Conservation (phyloP, 2,329 filamentous ascomycete species). For the Alternaria hordeiaustralica region DNA sequence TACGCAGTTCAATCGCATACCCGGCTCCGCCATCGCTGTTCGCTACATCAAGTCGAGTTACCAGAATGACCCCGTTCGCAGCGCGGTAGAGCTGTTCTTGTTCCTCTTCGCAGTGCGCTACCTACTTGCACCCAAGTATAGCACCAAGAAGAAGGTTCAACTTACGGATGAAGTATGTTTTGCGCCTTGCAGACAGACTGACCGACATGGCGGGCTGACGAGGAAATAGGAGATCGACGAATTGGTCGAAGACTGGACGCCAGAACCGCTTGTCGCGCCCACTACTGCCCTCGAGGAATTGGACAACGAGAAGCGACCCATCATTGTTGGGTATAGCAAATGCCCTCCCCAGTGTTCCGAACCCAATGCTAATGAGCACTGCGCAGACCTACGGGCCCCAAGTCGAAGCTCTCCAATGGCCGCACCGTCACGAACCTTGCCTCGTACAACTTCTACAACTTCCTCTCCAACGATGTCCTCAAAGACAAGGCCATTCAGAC, state of each 20-base stretch:
- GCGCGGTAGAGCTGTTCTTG: conserved; percentile 89
- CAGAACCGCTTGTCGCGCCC: conserved; percentile 83
- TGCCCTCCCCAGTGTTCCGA: not conserved
- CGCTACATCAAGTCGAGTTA: conserved; percentile 97
- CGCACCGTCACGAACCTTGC: conserved; percentile 92
- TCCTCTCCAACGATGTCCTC: conserved; percentile 88
- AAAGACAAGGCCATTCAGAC: conserved; percentile 96
- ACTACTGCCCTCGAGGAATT: conserved; percentile 77
- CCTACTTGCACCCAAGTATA: conserved; percentile 88
- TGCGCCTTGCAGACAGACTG: not conserved
- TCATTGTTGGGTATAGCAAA: conserved; percentile 78
- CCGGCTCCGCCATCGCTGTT: conserved; percentile 90
- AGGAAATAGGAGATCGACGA: conserved; percentile 83
- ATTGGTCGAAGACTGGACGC: conserved; percentile 93
- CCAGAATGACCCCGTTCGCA: conserved; percentile 94
- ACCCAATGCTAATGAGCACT: conserved; percentile 15
- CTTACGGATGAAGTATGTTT: conserved; percentile 75
- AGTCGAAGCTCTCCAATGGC: conserved; percentile 85
- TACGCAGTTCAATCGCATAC: conserved; percentile 83
- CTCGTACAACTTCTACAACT: conserved; percentile 97
- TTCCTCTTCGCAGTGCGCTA: conserved; percentile 97
- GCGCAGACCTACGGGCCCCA: conserved; percentile 81
- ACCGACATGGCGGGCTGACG: conserved; percentile 9
- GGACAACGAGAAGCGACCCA: conserved; percentile 82
- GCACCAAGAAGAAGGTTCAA: conserved; percentile 86